A percentile compares a stretch with the other conserved stretches of the same genome.
These are phyloP conservation scores for Polyporus tsugae DNA, from an alignment of 1,284 basidiomycete genomes.

Conservation along the genomic window DNA sequence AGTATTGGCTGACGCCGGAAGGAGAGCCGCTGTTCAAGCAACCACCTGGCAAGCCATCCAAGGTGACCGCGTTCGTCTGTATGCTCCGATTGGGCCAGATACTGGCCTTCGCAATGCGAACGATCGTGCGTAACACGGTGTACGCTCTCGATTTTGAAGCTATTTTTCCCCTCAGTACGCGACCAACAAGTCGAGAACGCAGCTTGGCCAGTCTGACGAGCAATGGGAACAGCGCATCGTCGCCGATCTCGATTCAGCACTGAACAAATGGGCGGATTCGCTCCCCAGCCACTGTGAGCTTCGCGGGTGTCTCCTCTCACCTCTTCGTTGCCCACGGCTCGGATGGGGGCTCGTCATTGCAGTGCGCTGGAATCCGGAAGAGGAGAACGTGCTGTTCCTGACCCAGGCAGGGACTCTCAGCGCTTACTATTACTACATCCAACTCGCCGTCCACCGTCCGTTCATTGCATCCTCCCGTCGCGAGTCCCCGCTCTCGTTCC, in stretches of 20 bases:
- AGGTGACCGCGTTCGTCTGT: conserved; percentile 56
- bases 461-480: conserved; percentile 30
- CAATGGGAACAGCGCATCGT: conserved; percentile 37
- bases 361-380: conserved; percentile 63
- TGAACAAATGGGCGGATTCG: conserved; percentile 35
- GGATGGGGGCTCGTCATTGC: background rate
- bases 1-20: conserved; percentile 61
- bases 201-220: conserved; percentile 29
- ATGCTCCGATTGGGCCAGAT: conserved; percentile 63
- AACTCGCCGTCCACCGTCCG: conserved; percentile 74
- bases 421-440: conserved; percentile 72
- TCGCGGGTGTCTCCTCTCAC: background rate
- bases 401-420: conserved; percentile 76
- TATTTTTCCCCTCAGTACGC: conserved; percentile 25
- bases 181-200: conserved; percentile 30
- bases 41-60: conserved; percentile 54
- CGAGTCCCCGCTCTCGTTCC: conserved; percentile 52
- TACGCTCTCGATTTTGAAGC: background rate
- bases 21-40: conserved; percentile 51
- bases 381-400: conserved; percentile 64
- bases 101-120: conserved; percentile 58
- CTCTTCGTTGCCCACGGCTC: background rate
- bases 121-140: conserved; percentile 48
- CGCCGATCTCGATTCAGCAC: conserved; percentile 34
- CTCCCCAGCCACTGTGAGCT: conserved; percentile 35